phyloP scores from a whole-genome alignment of 345 rosid genomes.

The Erysimum cheiranthoides region DNA sequence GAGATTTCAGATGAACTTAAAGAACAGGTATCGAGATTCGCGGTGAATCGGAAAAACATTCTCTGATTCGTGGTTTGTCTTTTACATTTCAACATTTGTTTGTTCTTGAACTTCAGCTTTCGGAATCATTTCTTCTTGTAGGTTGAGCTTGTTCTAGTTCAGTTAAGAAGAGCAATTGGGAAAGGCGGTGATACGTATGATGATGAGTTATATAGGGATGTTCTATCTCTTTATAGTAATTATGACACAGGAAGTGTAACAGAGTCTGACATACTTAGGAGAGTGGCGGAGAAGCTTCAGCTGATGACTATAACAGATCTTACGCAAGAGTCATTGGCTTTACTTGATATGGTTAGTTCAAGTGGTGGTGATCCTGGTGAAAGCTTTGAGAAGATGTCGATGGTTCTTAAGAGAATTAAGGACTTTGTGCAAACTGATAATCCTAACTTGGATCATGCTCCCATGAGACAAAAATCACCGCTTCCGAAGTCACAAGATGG shows the following conservation, averaged over 20 bases:
- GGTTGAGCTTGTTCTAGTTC: slow-evolving; percentile 87
- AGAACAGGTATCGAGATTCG: slow-evolving; percentile 68
- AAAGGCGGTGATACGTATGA: slow-evolving; percentile 59
- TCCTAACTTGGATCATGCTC: slow-evolving; percentile 52
- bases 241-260: slow-evolving; percentile 45
- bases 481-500: slow-evolving; percentile 48
- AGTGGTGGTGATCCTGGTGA: slow-evolving; percentile 77
- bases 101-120: not conserved
- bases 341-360: slow-evolving; percentile 83
- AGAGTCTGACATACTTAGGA: slow-evolving; percentile 62
- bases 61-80: not conserved
- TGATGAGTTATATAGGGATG: slow-evolving; percentile 60
- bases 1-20: slow-evolving; percentile 93
- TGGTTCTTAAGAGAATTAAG: slow-evolving; percentile 76
- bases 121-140: slow-evolving; percentile 27
- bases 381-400: slow-evolving; percentile 82
- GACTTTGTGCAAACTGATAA: slow-evolving; percentile 85
- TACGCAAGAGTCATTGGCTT: slow-evolving; percentile 79
- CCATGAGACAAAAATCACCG: slow-evolving; percentile 51
- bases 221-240: slow-evolving; percentile 54
- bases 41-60: too few species aligned
- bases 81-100: not conserved
- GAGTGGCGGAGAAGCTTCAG: slow-evolving; percentile 74
- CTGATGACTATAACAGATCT: slow-evolving; percentile 73
- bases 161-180: slow-evolving; percentile 79